Conservation (phyloP, 176 grass and related monocot genomes). For the Avena atlantica region DNA sequence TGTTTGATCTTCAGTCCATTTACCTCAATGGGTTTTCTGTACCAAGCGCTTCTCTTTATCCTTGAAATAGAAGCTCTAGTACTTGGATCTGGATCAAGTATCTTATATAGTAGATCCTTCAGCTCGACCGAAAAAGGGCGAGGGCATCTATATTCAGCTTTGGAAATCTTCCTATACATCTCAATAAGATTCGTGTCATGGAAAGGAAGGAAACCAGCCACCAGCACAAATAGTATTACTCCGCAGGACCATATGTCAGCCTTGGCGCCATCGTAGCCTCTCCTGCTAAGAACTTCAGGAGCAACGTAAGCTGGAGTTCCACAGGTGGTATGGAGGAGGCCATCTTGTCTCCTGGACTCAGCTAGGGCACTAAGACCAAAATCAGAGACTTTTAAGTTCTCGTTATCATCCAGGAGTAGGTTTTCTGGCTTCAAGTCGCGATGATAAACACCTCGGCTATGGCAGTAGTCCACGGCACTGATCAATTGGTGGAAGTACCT, state of each 20-base stretch:
- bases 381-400: conserved; percentile 57
- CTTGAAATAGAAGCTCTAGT: conserved; percentile 46
- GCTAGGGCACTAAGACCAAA: conserved; percentile 57
- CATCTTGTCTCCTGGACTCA: conserved; percentile 56
- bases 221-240: conserved; percentile 59
- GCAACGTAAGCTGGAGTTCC: conserved; percentile 66
- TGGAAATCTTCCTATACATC: conserved; percentile 59
- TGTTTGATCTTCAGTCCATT: conserved; percentile 41
- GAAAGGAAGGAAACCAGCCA: conserved; percentile 61
- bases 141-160: conserved; percentile 53
- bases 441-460: conserved; percentile 61
- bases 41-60: conserved; percentile 53
- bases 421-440: conserved; percentile 53
- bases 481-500: conserved; percentile 63
- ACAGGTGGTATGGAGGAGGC: conserved; percentile 56
- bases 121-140: conserved; percentile 46
- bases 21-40: conserved; percentile 37
- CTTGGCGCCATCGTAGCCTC: conserved; percentile 50
- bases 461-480: conserved; percentile 61
- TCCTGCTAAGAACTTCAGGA: conserved; percentile 60
- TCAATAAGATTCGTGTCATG: conserved; percentile 49
- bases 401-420: conserved; percentile 54
- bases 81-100: conserved; percentile 55
- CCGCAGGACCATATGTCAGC: conserved; percentile 65
- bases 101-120: conserved; percentile 48